Evolutionary conservation across 495 filamentous ascomycete genomes (phyloP).

Genomic region (Evernia prunastri): DNA sequence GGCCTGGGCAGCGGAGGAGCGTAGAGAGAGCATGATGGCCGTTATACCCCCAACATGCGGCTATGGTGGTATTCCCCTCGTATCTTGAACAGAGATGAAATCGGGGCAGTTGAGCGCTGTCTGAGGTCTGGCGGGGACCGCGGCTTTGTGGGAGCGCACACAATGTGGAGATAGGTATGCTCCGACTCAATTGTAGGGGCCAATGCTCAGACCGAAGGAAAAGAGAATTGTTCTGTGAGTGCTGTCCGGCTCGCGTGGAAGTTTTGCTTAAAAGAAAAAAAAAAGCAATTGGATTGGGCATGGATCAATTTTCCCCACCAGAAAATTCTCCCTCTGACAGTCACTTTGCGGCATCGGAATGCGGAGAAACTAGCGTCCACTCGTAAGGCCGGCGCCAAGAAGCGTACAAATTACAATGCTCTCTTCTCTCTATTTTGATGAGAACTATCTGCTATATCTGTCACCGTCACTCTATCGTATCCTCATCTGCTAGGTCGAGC

Average conservation of each 20-base stretch:
- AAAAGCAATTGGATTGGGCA: background rate
- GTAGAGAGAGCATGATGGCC: conserved; percentile 19
- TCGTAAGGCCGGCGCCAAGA: background rate
- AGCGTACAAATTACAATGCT: no score
- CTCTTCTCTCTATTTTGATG: background rate
- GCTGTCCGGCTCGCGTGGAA: background rate
- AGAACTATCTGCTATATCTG: background rate
- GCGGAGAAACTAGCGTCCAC: conserved; percentile 1
- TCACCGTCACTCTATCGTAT: background rate
- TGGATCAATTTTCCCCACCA: background rate
- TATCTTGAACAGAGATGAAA: no score
- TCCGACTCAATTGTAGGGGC: background rate
- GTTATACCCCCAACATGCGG: conserved; percentile 10
- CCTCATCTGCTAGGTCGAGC: background rate
- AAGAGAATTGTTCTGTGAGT: background rate
- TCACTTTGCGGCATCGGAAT: background rate
- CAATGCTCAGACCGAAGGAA: background rate
- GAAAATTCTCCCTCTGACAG: background rate
- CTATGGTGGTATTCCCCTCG: background rate
- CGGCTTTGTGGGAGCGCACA: background rate
- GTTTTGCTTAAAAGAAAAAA: background rate
- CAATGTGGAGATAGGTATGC: background rate
- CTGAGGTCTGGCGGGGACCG: background rate
- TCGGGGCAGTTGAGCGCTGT: background rate
- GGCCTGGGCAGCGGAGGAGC: conserved; percentile 16